phyloP scores from a whole-genome alignment of 768 basidiomycete species.

The Mycena capillaripes region DNA sequence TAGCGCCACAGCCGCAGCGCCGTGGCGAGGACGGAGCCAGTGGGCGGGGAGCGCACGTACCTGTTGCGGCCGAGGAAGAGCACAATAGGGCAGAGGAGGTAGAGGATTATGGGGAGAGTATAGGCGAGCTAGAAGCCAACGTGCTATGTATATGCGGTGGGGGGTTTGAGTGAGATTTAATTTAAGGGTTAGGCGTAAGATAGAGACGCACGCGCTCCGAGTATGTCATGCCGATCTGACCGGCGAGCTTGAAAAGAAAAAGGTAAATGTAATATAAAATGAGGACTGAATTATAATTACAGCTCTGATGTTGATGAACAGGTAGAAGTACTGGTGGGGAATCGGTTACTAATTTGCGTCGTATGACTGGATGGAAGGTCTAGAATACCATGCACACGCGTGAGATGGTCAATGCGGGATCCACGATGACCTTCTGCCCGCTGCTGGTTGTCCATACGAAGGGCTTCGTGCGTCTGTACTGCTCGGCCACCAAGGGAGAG shows the following conservation, averaged over 20 bases:
- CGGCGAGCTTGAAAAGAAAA: too few species aligned
- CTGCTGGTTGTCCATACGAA: conserved; percentile 63
- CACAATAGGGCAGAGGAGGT: conserved; percentile 72
- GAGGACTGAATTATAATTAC: too few species aligned
- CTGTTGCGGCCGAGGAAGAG: conserved; percentile 67
- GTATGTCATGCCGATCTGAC: conserved; percentile 54
- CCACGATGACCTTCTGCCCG: conserved; percentile 83
- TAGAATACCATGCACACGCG: conserved; percentile 73
- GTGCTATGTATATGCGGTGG: too few species aligned
- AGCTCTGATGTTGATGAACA: conserved; percentile 82
- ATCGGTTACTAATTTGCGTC: too few species aligned
- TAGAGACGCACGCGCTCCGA: conserved; percentile 64
- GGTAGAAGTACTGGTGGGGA: conserved; percentile 41
- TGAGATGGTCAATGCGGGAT: conserved; percentile 75
- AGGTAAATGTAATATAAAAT: too few species aligned
- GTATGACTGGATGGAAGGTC: too few species aligned
- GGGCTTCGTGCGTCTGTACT: conserved; percentile 68
- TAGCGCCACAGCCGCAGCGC: conserved; percentile 60
- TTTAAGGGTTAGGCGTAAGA: background rate
- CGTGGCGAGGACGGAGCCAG: conserved; percentile 72
- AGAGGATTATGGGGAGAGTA: conserved; percentile 74
- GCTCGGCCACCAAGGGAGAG: conserved; percentile 84
- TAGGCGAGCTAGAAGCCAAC: conserved; percentile 78
- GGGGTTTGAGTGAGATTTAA: too few species aligned
- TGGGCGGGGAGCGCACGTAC: conserved; percentile 70